Conservation (phyloP, 176 grass and related monocot genomes). For the Bonia amplexicaulis region DNA sequence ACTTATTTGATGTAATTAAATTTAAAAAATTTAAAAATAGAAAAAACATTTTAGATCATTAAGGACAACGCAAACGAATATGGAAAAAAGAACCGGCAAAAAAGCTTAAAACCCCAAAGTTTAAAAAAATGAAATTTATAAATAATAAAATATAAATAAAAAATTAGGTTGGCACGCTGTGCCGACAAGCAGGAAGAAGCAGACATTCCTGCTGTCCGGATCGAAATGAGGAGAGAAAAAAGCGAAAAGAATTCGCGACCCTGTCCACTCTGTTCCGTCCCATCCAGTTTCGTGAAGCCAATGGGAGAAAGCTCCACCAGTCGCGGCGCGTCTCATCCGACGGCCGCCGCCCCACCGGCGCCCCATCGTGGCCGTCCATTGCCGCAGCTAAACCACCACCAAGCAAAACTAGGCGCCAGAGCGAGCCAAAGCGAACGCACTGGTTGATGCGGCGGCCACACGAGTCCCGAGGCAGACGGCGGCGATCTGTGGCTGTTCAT, state of each 20-base stretch:
- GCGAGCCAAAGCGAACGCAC: not conserved
- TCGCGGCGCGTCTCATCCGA: not conserved
- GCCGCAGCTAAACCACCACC: not conserved
- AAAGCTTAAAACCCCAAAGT: no score
- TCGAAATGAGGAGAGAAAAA: not conserved
- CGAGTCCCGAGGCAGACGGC: not conserved
- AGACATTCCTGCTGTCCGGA: not conserved
- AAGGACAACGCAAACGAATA: no score
- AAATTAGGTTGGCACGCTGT: not conserved
- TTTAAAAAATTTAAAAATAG: no score
- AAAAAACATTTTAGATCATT: no score
- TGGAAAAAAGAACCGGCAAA: no score
- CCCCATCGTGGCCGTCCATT: not conserved
- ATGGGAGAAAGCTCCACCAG: conserved; percentile 25
- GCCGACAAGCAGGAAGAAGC: not conserved
- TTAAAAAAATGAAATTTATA: no score
- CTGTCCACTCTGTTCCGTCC: not conserved
- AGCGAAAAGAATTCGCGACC: not conserved
- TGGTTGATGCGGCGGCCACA: not conserved
- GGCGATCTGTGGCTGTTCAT: not conserved
- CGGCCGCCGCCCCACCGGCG: not conserved
- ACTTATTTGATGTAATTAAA: no score
- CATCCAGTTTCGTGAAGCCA: not conserved
- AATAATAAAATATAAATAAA: no score
- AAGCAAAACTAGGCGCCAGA: not conserved